Base-by-base conservation (phyloP, 257 asterid species). In the Capsicum rhomboideum region DNA sequence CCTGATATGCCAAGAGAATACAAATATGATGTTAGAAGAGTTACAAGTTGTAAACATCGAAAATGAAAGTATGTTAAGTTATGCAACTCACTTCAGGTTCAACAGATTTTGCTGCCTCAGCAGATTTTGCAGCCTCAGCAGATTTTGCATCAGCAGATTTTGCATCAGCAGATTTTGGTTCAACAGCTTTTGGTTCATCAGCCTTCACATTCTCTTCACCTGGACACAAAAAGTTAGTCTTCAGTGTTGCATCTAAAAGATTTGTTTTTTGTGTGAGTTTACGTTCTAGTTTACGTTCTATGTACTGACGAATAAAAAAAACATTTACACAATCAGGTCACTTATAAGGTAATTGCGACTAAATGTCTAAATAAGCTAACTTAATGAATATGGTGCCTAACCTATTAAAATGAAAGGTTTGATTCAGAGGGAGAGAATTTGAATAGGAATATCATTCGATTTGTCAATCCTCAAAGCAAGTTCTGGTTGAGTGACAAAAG, bases 201-300 rank as follows among this genome's bases (percentile, higher is more conserved):
- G 86, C 84, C 84, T 94, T 94, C 49, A 90, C 21, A 85, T 85
- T 88, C 83, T 93, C 97, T 85, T 94, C 98, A 78, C 97, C 98
- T 92, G 91, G 75, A 84, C 21, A 84, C 21, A 11, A 12, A 74
- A 74, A 58, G 37, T 9, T 8, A 6, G 34, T 18, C 34, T 37
- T 21, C 23, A 82, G n/a, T 17, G 13, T 40, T n/a, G 40, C 0
- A 64, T 64, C 4, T 6, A 0, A 49, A 64, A 44, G 28, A 31
- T 31, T 68, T 68, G 1, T 8, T 31, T 17, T 1, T 68, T 34
- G 50, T 8, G 14, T 1, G 9, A 68, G 77, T 68, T 67, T 68
- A 68, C 46, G 10, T 54, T 54, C 21, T n/a, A 56, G 52, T 31
- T 31, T 31, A 31, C 2, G 44, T 40, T 40, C 44, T 40, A 40